phyloP scores from a whole-genome alignment of 768 basidiomycete species.

The Rhodotorula taiwanensis region DNA sequence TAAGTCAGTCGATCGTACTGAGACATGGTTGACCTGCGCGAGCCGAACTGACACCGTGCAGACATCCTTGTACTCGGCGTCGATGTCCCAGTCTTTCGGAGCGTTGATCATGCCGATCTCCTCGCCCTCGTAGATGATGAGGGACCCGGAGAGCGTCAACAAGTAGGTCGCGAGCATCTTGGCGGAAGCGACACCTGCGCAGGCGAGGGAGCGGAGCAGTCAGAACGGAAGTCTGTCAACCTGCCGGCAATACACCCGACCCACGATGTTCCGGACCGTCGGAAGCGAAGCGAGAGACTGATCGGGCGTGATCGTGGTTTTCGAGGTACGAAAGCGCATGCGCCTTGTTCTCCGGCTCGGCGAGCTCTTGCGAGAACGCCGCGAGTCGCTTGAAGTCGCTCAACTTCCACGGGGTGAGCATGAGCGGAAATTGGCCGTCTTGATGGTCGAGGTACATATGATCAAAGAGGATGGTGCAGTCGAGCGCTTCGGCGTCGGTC shows the following conservation, averaged over 20 bases:
- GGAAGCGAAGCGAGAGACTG: slow-evolving; percentile 63
- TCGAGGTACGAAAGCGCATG: slow-evolving; percentile 52
- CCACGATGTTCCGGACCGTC: slow-evolving; percentile 59
- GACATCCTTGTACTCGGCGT: slow-evolving; percentile 55
- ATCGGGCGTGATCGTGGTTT: slow-evolving; percentile 61
- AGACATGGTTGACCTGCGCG: too few relatives aligned
- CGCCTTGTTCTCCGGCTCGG: slow-evolving; percentile 12
- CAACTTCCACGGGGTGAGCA: slow-evolving; percentile 9
- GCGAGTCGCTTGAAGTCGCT: slow-evolving; percentile 19
- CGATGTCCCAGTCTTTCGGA: slow-evolving; percentile 54
- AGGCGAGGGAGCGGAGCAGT: too few relatives aligned
- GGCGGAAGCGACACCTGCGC: slow-evolving; percentile 53
- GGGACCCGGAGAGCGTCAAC: slow-evolving; percentile 59
- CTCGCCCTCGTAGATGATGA: slow-evolving; percentile 64
- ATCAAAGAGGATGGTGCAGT: slow-evolving; percentile 64
- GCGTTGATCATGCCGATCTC: slow-evolving; percentile 59
- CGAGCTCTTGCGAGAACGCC: slow-evolving; percentile 4
- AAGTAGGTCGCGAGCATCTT: slow-evolving; percentile 62
- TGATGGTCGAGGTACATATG: slow-evolving; percentile 32
- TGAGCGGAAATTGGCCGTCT: slow-evolving; percentile 1
- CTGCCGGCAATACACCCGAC: too few relatives aligned
- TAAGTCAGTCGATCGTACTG: too few relatives aligned
- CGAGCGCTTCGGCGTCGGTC: slow-evolving; percentile 53
- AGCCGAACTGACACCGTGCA: too few relatives aligned
- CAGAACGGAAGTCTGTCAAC: too few relatives aligned